Conservation (phyloP, 2,329 filamentous ascomycete genomes). For the Hymenoscyphus albidus region DNA sequence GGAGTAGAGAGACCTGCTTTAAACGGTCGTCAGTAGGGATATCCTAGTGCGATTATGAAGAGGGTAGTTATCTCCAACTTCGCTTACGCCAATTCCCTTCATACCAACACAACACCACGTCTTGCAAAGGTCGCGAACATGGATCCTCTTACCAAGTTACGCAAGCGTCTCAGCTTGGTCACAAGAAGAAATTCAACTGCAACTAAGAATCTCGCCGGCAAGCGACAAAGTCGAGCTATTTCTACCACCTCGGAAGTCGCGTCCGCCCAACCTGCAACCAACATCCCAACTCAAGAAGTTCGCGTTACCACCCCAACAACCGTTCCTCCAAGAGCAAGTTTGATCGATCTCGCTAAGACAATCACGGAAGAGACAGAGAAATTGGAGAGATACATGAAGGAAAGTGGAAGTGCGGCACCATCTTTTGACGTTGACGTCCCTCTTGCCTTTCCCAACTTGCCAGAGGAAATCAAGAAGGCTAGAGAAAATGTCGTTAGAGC, state of each 20-base stretch:
- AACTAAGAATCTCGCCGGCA: not conserved
- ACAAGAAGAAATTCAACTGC: not conserved
- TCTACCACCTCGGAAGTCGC: not conserved
- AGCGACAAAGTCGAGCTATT: not conserved
- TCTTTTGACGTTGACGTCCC: slow-evolving; percentile 45
- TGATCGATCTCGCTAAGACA: slow-evolving; percentile 45
- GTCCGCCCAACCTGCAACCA: too few species aligned
- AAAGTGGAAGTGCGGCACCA: slow-evolving; percentile 41
- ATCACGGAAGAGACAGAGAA: slow-evolving; percentile 48
- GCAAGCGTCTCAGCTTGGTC: not conserved
- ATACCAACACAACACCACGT: not conserved
- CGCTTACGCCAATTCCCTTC: not conserved
- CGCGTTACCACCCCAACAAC: not conserved
- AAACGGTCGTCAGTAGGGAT: not conserved
- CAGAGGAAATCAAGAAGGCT: slow-evolving; percentile 43
- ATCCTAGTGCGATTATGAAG: not conserved
- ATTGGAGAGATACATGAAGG: slow-evolving; percentile 45
- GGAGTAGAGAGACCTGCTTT: not conserved
- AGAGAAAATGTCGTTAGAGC: slow-evolving; percentile 47
- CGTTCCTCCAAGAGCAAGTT: slow-evolving; percentile 31
- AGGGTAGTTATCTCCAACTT: not conserved
- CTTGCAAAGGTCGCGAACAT: not conserved
- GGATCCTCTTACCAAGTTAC: not conserved
- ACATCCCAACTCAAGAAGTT: not conserved
- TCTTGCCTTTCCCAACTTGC: slow-evolving; percentile 45